These are phyloP conservation scores for Isatis tinctoria DNA, from an alignment of 345 rosid species.

Conservation along the genomic window DNA sequence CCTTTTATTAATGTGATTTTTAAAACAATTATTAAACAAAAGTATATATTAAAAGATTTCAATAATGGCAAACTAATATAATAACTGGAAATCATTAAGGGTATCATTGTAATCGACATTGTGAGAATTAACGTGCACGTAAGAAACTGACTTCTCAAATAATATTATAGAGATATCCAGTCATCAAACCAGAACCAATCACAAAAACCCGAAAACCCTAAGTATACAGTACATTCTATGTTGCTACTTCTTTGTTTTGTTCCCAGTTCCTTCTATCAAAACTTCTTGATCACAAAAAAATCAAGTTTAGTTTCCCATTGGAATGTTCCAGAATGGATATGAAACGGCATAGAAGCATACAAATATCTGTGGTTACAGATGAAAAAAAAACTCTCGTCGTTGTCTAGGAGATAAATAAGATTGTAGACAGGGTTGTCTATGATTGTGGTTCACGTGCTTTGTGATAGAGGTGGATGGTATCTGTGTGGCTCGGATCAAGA, in stretches of 20 bases:
- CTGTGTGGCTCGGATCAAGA: constrained; percentile 54
- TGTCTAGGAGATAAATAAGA: background rate
- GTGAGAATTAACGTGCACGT: no score
- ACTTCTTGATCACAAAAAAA: background rate
- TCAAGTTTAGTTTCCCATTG: background rate
- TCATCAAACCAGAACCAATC: no score
- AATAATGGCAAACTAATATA: no score
- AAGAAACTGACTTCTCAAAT: no score
- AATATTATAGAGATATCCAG: no score
- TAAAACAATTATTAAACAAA: no score
- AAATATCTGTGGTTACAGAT: background rate
- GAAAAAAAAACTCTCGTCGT: background rate
- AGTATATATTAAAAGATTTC: no score
- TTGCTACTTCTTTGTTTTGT: background rate
- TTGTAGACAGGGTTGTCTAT: background rate
- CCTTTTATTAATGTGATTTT: no score
- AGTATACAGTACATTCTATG: constrained; percentile 7
- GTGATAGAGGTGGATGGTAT: constrained; percentile 51
- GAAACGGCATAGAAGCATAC: background rate
- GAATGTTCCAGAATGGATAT: background rate
- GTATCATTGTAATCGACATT: no score
- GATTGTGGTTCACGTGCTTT: constrained; percentile 37
- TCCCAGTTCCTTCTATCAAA: background rate
- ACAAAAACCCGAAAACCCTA: no score
- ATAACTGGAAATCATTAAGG: no score